A percentile compares a stretch with the other conserved stretches of the same genome.
Evolutionary conservation across 2,329 filamentous ascomycete species (phyloP).

Genomic region (Aphanocladium album): DNA sequence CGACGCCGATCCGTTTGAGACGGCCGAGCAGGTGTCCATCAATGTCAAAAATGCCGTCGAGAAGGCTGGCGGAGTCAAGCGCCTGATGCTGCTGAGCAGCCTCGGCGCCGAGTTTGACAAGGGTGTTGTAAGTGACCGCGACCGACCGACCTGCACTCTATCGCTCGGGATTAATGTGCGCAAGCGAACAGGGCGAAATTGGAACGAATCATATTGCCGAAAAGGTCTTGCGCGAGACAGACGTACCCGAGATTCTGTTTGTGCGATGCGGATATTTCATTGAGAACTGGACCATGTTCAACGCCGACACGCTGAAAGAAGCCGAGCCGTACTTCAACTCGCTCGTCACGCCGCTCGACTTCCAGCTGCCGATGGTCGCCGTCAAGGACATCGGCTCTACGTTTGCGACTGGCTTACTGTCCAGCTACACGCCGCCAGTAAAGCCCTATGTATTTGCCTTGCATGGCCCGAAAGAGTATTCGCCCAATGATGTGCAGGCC

Average conservation of each 20-base stretch:
- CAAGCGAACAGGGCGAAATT: conserved; percentile 31
- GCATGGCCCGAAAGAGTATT: conserved; percentile 25
- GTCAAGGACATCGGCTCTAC: conserved; percentile 20
- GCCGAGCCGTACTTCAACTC: conserved; percentile 28
- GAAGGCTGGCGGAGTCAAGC: conserved; percentile 21
- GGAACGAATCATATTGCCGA: conserved; percentile 31
- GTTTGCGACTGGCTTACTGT: conserved; percentile 23
- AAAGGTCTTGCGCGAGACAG: conserved; percentile 14
- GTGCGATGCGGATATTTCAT: conserved; percentile 33
- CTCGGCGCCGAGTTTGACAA: conserved; percentile 28
- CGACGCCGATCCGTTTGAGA: conserved; percentile 15
- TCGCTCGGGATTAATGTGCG: neutral
- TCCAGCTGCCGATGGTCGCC: conserved; percentile 28
- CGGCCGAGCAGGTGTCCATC: neutral
- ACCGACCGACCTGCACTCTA: no score
- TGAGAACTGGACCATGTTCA: conserved; percentile 31
- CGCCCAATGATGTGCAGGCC: conserved; percentile 24
- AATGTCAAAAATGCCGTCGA: conserved; percentile 26
- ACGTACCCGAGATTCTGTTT: conserved; percentile 24
- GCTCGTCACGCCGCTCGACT: conserved; percentile 29
- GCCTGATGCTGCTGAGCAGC: conserved; percentile 28
- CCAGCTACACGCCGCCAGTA: conserved; percentile 13
- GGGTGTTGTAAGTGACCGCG: conserved; percentile 24
- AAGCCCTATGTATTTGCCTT: conserved; percentile 28
- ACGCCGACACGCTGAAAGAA: conserved; percentile 22